Conservation (phyloP, 2,329 filamentous ascomycete genomes). For the Colletotrichum higginsianum region DNA sequence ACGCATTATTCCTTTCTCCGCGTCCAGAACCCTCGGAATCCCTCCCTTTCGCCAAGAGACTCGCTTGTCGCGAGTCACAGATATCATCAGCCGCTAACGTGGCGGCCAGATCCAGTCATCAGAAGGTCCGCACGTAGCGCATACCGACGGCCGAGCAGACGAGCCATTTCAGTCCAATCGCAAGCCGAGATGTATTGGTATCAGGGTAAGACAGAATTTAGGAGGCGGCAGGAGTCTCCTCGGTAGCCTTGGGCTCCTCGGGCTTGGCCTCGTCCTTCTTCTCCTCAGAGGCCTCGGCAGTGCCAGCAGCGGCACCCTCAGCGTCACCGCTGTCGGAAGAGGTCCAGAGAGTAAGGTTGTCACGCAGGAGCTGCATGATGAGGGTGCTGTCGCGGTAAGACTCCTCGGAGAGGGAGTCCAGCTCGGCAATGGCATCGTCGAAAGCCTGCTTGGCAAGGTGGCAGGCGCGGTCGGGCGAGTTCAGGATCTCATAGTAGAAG, state of each 20-base stretch:
- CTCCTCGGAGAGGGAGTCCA: slow-evolving; percentile 97
- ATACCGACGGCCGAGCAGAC: slow-evolving; percentile 26
- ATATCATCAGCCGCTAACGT: slow-evolving; percentile 54
- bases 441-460: slow-evolving; percentile 99
- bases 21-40: slow-evolving; percentile 53
- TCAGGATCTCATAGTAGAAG: slow-evolving; percentile 99
- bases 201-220: slow-evolving; percentile 61
- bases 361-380: slow-evolving; percentile 98
- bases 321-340: slow-evolving; percentile 90
- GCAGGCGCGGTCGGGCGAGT: slow-evolving; percentile 97
- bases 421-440: slow-evolving; percentile 98
- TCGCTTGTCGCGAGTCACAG: slow-evolving; percentile 43
- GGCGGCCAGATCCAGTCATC: slow-evolving; percentile 37
- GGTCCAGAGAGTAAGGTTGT: slow-evolving; percentile 98
- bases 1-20: slow-evolving; percentile 56
- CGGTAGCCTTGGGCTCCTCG: slow-evolving; percentile 53
- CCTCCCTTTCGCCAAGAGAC: slow-evolving; percentile 52
- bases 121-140: slow-evolving; percentile 27
- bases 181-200: slow-evolving; percentile 56
- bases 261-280: slow-evolving; percentile 69
- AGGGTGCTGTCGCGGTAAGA: slow-evolving; percentile 99
- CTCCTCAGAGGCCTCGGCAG: slow-evolving; percentile 74
- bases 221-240: slow-evolving; percentile 65
- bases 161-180: slow-evolving; percentile 53
- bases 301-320: slow-evolving; percentile 74